Base-by-base conservation (phyloP, 1,139 yeast genomes). In the Debaryomycetaceae sp. region DNA sequence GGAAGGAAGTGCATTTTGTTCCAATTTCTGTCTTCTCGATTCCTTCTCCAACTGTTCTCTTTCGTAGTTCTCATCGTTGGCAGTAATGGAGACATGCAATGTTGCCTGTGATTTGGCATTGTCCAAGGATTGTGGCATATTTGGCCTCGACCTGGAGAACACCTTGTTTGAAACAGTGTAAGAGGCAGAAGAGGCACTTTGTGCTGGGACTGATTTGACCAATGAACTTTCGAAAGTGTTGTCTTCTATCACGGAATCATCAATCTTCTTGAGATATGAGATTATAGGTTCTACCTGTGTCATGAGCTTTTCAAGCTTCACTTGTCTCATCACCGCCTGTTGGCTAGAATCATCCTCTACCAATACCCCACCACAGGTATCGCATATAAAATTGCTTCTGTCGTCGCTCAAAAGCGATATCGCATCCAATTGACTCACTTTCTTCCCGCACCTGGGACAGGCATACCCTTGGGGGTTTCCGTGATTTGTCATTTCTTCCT, bases 401-500 rank as follows among this genome's bases (percentile, higher is more conserved):
- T 88, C 97, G 48, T 84, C 88, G 53, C 89, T 85, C 50, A 88
- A 69, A 46, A 89, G 65, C 22, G 96, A 80, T 22, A 93, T 81
- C 1, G 96, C 97, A 60, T 95, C 99, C 50, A 93, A 66, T 53
- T 95, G 90, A 8, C 91, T 77, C 55, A 85, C 91, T 59, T 87
- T 83, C 30, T 86, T 80, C 39, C 81, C 80, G 67, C 99, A 93
- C 39, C 86, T 70, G 4, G 96, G 93, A 63, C 99, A 93, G 42
- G 87, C 77, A 60, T 87, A 93, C 1, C 98, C 99, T 57, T 91
- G 96, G 1, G 98, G 96, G 53, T 89, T 93, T 22, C 93, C 85
- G 57, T 85, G 88, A 53, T 80, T 81, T 35, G 74, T 84, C 71
- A 93, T 79, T 59, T 90, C 96, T 51, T 86, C 88, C 60, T 88